Percentiles rank a stretch among this genome's conserved stretches.
These are phyloP conservation scores for Penicillium riverlandense DNA, from an alignment of 495 filamentous ascomycete species.

Conservation along the genomic window DNA sequence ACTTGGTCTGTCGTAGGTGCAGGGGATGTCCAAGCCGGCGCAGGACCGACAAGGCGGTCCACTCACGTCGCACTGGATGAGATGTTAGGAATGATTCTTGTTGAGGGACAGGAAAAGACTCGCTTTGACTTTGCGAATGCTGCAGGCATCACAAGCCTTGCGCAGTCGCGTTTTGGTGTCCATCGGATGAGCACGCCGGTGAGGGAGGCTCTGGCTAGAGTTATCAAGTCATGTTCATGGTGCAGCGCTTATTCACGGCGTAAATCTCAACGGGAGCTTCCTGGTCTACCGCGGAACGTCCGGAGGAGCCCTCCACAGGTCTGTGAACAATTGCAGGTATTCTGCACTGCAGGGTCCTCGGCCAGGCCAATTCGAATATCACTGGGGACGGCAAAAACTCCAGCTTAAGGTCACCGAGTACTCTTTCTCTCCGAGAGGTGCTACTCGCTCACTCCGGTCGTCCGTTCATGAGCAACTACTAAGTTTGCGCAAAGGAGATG, in stretches of 20 bases:
- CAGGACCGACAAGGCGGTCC: constrained; percentile 78
- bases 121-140: constrained; percentile 80
- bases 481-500: too few relatives aligned
- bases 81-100: constrained; percentile 1
- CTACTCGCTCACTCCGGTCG: too few relatives aligned
- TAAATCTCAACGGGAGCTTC: background rate
- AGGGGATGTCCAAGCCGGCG: constrained; percentile 69
- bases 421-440: too few relatives aligned
- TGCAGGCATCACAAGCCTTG: constrained; percentile 81
- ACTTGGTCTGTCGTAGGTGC: constrained; percentile 73
- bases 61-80: constrained; percentile 65
- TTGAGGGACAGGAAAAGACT: background rate
- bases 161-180: constrained; percentile 49
- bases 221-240: constrained; percentile 12
- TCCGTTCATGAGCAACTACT: too few relatives aligned
- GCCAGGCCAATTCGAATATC: too few relatives aligned
- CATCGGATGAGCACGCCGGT: constrained; percentile 19
- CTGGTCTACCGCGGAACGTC: background rate
- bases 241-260: background rate
- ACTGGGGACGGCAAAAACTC: background rate
- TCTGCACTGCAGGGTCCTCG: too few relatives aligned
- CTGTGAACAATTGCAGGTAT: too few relatives aligned
- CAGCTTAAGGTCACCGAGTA: too few relatives aligned
- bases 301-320: background rate
- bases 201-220: too few relatives aligned